Conservation (phyloP, 2,329 filamentous ascomycete genomes). For the Karstenula rhodostoma region DNA sequence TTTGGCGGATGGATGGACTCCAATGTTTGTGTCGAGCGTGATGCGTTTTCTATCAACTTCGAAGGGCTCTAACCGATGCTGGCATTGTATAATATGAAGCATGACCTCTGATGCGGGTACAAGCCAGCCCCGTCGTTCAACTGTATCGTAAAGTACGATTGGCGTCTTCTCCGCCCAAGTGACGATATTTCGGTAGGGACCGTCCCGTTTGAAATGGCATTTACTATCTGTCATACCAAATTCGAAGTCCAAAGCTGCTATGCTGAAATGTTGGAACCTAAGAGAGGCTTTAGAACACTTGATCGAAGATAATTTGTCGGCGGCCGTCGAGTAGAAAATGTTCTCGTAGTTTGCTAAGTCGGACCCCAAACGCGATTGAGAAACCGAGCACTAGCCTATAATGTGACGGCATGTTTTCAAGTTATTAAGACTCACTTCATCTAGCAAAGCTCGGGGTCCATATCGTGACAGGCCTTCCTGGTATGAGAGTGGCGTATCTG, state of each 20-base stretch:
- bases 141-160: conserved; percentile 24
- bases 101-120: conserved; percentile 25
- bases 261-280: conserved; percentile 26
- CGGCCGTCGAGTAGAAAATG: conserved; percentile 25
- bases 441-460: conserved; percentile 10
- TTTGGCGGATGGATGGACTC: conserved; percentile 14
- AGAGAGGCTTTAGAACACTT: conserved; percentile 20
- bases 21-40: conserved; percentile 9
- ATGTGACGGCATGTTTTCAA: conserved; percentile 19
- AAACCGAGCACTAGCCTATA: conserved; percentile 25
- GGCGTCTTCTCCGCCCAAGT: conserved; percentile 21
- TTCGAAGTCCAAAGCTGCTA: conserved; percentile 21
- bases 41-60: conserved; percentile 17
- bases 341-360: conserved; percentile 23
- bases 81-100: conserved; percentile 29
- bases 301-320: conserved; percentile 9
- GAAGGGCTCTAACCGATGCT: conserved; percentile 22
- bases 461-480: conserved; percentile 18
- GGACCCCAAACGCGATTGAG: conserved; percentile 17
- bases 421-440: conserved; percentile 21
- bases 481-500: conserved; percentile 22
- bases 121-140: conserved; percentile 25
- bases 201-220: conserved; percentile 24
- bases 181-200: conserved; percentile 23
- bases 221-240: conserved; percentile 25